Conservation (phyloP, 2,329 filamentous ascomycete species). For the Pseudocercospora cruenta region DNA sequence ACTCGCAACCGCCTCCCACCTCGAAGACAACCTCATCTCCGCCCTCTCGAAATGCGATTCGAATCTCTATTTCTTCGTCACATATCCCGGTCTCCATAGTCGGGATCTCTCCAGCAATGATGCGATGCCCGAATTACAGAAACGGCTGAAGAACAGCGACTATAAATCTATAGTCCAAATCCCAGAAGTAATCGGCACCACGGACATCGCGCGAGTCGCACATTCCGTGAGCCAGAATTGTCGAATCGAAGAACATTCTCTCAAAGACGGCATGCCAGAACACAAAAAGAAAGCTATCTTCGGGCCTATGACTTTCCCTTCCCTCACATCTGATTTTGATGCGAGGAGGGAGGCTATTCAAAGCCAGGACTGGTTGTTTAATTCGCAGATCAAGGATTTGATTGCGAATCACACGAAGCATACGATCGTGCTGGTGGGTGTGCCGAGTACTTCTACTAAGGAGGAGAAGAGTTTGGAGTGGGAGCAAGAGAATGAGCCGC, state of each 20-base stretch:
- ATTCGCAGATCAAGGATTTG: conserved; percentile 18
- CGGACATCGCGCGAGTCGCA: conserved; percentile 51
- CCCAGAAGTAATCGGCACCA: conserved; percentile 56
- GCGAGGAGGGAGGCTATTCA: conserved; percentile 13
- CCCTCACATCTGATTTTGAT: conserved; percentile 11
- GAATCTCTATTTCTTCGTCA: conserved; percentile 71
- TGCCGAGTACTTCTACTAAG: neutral
- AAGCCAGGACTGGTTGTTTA: conserved; percentile 26
- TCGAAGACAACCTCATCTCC: conserved; percentile 41
- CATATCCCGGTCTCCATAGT: conserved; percentile 73
- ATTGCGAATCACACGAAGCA: conserved; percentile 23
- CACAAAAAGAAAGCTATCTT: conserved; percentile 15
- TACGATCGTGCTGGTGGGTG: conserved; percentile 23
- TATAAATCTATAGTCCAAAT: conserved; percentile 45
- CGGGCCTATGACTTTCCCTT: conserved; percentile 17
- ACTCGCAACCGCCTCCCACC: conserved; percentile 31
- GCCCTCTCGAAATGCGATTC: conserved; percentile 49
- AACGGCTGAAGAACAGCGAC: conserved; percentile 50
- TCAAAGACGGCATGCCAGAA: neutral
- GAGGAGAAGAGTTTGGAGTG: conserved; percentile 53
- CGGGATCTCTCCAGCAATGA: conserved; percentile 62
- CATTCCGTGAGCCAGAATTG: conserved; percentile 53
- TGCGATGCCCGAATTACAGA: conserved; percentile 53
- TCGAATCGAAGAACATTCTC: conserved; percentile 15
- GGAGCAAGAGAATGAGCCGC: conserved; percentile 65